These are phyloP conservation scores for Didymella lethalis DNA, from an alignment of 2,329 filamentous ascomycete species.

Conservation along the genomic window DNA sequence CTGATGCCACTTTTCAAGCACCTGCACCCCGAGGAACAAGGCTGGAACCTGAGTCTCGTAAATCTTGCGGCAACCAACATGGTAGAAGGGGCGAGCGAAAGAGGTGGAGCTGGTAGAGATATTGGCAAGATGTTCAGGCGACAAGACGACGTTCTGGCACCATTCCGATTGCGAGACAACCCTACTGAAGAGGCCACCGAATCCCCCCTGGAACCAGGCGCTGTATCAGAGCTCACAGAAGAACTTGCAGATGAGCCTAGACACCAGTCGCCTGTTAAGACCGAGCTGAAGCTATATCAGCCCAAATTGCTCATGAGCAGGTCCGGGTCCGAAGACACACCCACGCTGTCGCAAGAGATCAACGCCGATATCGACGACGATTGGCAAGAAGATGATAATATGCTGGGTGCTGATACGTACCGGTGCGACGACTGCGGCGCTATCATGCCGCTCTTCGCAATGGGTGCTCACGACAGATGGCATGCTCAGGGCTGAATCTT, in stretches of 20 bases:
- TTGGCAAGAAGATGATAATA: constrained; percentile 47
- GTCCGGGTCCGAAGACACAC: constrained; percentile 45
- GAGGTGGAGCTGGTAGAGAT: constrained; percentile 67
- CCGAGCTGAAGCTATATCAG: neutral
- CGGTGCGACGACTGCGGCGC: constrained; percentile 62
- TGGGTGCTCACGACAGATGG: constrained; percentile 64
- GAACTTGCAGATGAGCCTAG: neutral
- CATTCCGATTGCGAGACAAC: constrained; percentile 4
- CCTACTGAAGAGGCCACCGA: neutral
- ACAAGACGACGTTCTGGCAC: constrained; percentile 73
- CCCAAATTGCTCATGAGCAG: constrained; percentile 6
- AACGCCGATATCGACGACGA: constrained; percentile 26
- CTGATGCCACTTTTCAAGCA: constrained; percentile 77
- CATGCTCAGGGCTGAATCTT: constrained; percentile 49
- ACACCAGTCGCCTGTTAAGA: constrained; percentile 18
- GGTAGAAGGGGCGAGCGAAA: constrained; percentile 59
- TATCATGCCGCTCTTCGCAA: constrained; percentile 65
- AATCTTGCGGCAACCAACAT: constrained; percentile 92
- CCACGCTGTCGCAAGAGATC: constrained; percentile 36
- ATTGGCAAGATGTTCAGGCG: constrained; percentile 83
- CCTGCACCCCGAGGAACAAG: constrained; percentile 71
- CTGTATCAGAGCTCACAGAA: constrained; percentile 4
- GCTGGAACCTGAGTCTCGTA: constrained; percentile 83
- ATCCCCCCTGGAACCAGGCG: constrained; percentile 47
- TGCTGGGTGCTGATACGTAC: constrained; percentile 43